Base-by-base conservation (phyloP, 768 basidiomycete species). In the Suillus occidentalis region DNA sequence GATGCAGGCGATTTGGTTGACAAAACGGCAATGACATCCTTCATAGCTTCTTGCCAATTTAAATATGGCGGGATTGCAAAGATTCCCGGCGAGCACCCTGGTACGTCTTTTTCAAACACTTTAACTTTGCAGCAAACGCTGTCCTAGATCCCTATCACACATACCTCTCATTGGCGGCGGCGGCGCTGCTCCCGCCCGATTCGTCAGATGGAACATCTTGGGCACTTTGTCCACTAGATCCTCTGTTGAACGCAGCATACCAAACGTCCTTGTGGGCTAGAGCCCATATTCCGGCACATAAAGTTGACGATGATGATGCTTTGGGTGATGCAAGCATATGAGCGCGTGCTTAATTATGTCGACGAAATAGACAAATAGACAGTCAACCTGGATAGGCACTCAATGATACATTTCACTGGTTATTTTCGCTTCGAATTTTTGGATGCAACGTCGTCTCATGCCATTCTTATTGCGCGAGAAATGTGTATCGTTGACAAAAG, bases 71-170 rank as follows among this genome's bases (percentile, higher is more conserved):
- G 97, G 0, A 89, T 99, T 60, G 84, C 89, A 0, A 97, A 98
- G 72, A 86, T 87, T 0, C 92, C 92, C 0, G 89, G 85, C 20
- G 91, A 93, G 67, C 81, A 81, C 67, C 89, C 96, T 64, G 95
- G 95, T 95, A 64, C 66, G 80, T 64, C 13, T 22, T 42, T 18
- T 53, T 47, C 31, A 14, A 42, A 20, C 45, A 9, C 16, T 34
- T 57, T 8, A 47, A 50, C 43, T 49, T 43, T 6, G 14, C 52
- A 9, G 31, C 63, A 75, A 61, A 71, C 67, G 16, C 50, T 36
- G 50, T 66, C 39, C 28, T 71, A 91, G 97, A 99, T 79, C 95
- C 97, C 0, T 97, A 94, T 72, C 97, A 99, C 71, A 97, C 96
- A 0, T 99, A 98, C 74, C 81, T 98, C 37, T 87, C 93, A 2